Evolutionary conservation across 164 flowering plant species (phyloP).

Genomic region (Hamamelis virginiana): DNA sequence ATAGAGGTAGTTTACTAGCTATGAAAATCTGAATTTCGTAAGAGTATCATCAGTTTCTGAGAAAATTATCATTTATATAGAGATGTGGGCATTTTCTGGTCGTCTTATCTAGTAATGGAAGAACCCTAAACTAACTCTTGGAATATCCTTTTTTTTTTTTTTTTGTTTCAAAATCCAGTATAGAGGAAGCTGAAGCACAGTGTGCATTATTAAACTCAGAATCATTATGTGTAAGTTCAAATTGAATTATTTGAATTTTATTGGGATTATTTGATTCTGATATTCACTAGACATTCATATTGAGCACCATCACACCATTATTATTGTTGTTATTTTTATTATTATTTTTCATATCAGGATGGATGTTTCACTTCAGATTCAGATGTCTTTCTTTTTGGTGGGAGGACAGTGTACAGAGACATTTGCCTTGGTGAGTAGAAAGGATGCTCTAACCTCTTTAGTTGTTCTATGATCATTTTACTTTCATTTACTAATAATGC

Average conservation of each 20-base stretch:
- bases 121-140: not conserved
- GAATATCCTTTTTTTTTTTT: not conserved
- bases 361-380: constrained; percentile 96
- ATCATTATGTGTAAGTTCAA: constrained; percentile 71
- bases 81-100: not conserved
- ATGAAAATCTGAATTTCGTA: not conserved
- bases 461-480: not conserved
- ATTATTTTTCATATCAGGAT: constrained; percentile 51
- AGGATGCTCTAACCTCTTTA: not conserved
- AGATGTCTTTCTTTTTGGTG: constrained; percentile 93
- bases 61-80: not conserved
- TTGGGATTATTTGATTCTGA: not conserved
- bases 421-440: constrained; percentile 73
- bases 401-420: constrained; percentile 88
- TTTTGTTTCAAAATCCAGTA: constrained; percentile 32
- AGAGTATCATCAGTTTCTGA: not conserved
- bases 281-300: constrained; percentile 1
- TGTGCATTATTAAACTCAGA: constrained; percentile 83
- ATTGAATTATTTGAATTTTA: not conserved
- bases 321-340: not conserved
- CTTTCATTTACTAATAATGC: constrained; percentile 4
- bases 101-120: not conserved
- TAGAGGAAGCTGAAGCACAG: constrained; percentile 98
- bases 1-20: not conserved
- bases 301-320: not conserved